phyloP scores from a whole-genome alignment of 495 filamentous ascomycete species.

The Paragyromitra xinjiangensis region DNA sequence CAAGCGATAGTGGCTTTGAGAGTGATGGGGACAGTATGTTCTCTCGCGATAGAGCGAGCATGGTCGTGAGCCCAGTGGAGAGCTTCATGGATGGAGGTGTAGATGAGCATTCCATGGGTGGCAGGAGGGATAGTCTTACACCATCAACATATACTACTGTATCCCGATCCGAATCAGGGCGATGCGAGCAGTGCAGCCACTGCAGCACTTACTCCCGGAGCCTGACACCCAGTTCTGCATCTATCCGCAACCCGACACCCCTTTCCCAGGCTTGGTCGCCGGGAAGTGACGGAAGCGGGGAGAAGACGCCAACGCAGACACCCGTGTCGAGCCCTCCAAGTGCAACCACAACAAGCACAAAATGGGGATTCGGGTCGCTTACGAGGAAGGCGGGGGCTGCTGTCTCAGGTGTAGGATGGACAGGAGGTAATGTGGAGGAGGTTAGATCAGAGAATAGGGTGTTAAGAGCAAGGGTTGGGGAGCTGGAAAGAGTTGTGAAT shows the following conservation, averaged over 20 bases:
- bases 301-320: constrained; percentile 39
- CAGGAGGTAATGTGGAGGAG: constrained; percentile 73
- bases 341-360: constrained; percentile 20
- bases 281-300: constrained; percentile 28
- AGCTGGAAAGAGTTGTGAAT: constrained; percentile 74
- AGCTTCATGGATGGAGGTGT: constrained; percentile 44
- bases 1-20: constrained; percentile 55
- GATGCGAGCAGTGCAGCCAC: constrained; percentile 29
- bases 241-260: constrained; percentile 52
- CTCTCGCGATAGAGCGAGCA: constrained; percentile 47
- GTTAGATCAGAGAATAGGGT: constrained; percentile 77
- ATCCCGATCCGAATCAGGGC: constrained; percentile 7
- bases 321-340: constrained; percentile 38
- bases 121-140: constrained; percentile 31
- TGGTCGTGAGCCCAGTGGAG: constrained; percentile 48
- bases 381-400: constrained; percentile 63
- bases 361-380: constrained; percentile 51
- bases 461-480: constrained; percentile 72
- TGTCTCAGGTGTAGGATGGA: constrained; percentile 65
- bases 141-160: constrained; percentile 16
- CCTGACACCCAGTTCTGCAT: constrained; percentile 35
- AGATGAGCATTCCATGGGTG: background rate
- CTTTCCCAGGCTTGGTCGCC: constrained; percentile 52
- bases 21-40: constrained; percentile 54
- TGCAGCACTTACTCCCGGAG: constrained; percentile 22